phyloP scores from a whole-genome alignment of 257 asterid genomes.

The Scutellaria minor region DNA sequence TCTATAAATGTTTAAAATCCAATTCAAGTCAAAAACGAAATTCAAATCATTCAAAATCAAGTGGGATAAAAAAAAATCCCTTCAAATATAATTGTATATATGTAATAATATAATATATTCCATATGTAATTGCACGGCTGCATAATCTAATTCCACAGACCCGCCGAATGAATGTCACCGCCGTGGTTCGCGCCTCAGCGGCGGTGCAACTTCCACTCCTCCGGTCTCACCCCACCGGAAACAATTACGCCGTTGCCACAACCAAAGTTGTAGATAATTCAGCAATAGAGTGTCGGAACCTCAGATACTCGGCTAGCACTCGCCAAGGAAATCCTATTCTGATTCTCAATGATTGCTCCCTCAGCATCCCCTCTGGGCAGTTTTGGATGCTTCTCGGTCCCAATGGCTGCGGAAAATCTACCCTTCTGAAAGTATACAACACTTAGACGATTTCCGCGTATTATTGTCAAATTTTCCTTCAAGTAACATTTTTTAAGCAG shows the following conservation, averaged over 20 bases:
- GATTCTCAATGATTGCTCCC: conserved; percentile 79
- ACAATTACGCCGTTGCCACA: not conserved
- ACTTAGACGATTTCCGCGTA: not conserved
- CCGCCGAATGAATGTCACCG: conserved; percentile 48
- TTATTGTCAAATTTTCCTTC: not conserved
- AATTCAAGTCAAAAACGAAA: no score
- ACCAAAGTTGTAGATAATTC: conserved; percentile 37
- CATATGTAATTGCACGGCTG: not conserved
- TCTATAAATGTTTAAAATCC: no score
- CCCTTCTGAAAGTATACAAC: conserved; percentile 72
- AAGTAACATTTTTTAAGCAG: conserved; percentile 1
- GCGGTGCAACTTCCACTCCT: conserved; percentile 45
- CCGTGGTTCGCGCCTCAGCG: conserved; percentile 48
- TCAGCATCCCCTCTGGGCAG: conserved; percentile 80
- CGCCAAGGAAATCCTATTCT: conserved; percentile 58
- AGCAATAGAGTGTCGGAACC: conserved; percentile 70
- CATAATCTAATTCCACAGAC: not conserved
- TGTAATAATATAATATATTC: no score
- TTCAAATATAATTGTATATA: no score
- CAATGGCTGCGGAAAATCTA: conserved; percentile 93
- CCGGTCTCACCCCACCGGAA: conserved; percentile 42
- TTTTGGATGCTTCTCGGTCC: conserved; percentile 99
- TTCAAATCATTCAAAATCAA: no score
- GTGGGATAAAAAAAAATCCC: no score
- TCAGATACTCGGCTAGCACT: conserved; percentile 57